A percentile compares a stretch with the other conserved stretches of the same genome.
phyloP scores from a whole-genome alignment of 805 yeast genomes.

The Candida tammaniensis region DNA sequence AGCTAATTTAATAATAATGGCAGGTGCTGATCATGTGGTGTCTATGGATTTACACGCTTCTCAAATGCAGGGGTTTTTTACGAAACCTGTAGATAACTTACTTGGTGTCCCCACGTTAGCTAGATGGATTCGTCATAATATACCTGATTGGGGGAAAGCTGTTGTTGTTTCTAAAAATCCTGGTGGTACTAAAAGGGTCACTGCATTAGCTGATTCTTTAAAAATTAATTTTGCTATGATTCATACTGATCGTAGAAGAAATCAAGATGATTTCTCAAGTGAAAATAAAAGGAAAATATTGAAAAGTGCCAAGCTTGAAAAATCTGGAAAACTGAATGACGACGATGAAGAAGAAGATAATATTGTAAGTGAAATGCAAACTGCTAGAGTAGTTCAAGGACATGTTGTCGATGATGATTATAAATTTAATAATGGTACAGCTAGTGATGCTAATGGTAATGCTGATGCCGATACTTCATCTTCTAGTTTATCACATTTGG shows the following conservation, averaged over 20 bases:
- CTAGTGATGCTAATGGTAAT: conserved; percentile 29
- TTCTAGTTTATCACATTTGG: conserved; percentile 58
- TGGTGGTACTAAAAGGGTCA: conserved; percentile 97
- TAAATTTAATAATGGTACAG: conserved; percentile 7
- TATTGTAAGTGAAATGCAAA: conserved; percentile 78
- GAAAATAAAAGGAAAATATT: conserved; percentile 44
- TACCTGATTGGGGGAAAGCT: conserved; percentile 79
- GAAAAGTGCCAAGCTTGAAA: conserved; percentile 21
- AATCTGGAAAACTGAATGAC: conserved; percentile 38
- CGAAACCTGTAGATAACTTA: conserved; percentile 94
- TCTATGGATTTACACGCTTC: conserved; percentile 96
- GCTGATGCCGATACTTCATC: conserved; percentile 7
- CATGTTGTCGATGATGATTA: conserved; percentile 92
- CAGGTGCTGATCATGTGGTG: conserved; percentile 98
- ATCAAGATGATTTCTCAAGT: conserved; percentile 55
- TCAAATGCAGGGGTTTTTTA: conserved; percentile 98
- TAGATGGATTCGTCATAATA: conserved; percentile 90
- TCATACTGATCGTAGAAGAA: conserved; percentile 94
- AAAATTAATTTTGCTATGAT: conserved; percentile 98
- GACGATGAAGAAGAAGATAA: conserved; percentile 61
- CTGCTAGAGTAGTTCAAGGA: conserved; percentile 94
- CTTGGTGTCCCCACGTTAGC: conserved; percentile 97
- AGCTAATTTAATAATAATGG: conserved; percentile 92
- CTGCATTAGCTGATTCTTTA: conserved; percentile 94
- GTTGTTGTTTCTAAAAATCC: conserved; percentile 99